Evolutionary conservation across 2,329 filamentous ascomycete genomes (phyloP), one percentile per base, ranked within the genome.

Genomic region (Neonectria faginata): DNA sequence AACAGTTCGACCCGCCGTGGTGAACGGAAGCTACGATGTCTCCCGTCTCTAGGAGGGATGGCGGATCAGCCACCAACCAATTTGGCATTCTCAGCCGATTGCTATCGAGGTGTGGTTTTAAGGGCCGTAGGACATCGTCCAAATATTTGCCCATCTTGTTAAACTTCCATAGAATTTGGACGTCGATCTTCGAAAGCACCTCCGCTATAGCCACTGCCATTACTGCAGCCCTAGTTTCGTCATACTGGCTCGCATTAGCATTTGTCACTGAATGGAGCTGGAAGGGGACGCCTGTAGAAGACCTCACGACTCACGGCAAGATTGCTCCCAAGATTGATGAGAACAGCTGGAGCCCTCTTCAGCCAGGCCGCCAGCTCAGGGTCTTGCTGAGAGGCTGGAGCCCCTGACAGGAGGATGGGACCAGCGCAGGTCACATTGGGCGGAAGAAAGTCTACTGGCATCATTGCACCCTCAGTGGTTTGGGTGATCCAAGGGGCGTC

Each of bases 281-380:
- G 25, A 25, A 25, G 5, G 5, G 5, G 25, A 6, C 25, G 25
- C 25, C 25, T 25, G 25, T 25, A 25, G 25, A 25, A 25, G 25
- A 25, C 25, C 25, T 6, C 25, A 25, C 5, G 16, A 57, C 67
- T 29, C 51, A 69, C 64, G 1, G 20, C 41, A 10, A 71, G 41
- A 12, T 50, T 73, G 3, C 81, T 84, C 0, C 84, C 84, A 0
- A 86, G 75, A 57, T 83, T 85, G 9, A 86, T 78, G 12, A 86
- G 74, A 0, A 86, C 71, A 0, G 84, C 86, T 2, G 82, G 81
- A 0, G 70, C 70, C 8, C 70, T 71, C 1, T 73, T 71, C 12
- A 86, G 65, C 84, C 84, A 86, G 0, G 50, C 36, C 1, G 77
- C 76, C 29, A 86, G 70, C 42, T 81, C 79, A 0, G 79, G 74